These are phyloP conservation scores for Suillus alpinus DNA, from an alignment of 768 basidiomycete genomes.

Conservation along the genomic window DNA sequence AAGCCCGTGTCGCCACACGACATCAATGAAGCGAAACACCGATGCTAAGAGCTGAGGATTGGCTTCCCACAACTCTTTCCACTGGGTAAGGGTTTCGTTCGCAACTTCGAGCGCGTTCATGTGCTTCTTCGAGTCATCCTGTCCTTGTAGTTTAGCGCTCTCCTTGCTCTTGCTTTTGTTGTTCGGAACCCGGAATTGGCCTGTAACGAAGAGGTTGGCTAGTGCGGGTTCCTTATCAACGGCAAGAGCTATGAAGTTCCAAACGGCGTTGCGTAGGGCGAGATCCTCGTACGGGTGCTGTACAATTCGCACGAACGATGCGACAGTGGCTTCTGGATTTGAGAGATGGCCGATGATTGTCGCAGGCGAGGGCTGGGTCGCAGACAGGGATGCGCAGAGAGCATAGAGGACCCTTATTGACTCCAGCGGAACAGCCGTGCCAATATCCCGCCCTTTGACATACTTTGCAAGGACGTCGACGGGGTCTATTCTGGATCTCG, in stretches of 20 bases:
- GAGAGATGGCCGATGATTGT: constrained; percentile 78
- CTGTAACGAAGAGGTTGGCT: constrained; percentile 73
- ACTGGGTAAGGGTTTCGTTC: constrained; percentile 58
- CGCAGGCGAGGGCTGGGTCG: constrained; percentile 57
- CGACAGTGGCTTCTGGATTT: constrained; percentile 69
- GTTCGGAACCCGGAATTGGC: constrained; percentile 56
- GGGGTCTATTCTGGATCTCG: constrained; percentile 56
- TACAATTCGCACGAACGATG: constrained; percentile 66
- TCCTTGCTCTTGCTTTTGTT: constrained; percentile 38
- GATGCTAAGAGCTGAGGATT: constrained; percentile 76
- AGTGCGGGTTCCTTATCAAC: constrained; percentile 87
- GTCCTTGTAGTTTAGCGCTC: constrained; percentile 21
- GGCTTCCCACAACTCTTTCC: constrained; percentile 74
- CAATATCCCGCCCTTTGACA: constrained; percentile 63
- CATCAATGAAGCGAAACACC: constrained; percentile 71
- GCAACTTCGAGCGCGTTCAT: constrained; percentile 69
- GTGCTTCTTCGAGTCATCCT: constrained; percentile 30
- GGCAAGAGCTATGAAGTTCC: constrained; percentile 80
- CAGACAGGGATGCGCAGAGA: constrained; percentile 56
- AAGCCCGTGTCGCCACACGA: constrained; percentile 76
- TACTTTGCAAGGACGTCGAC: constrained; percentile 73
- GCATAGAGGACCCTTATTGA: constrained; percentile 51
- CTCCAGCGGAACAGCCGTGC: constrained; percentile 57
- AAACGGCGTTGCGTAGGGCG: constrained; percentile 67
- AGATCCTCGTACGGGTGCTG: constrained; percentile 81